Base-by-base conservation (phyloP, 192 early-diverging fungal genomes). In the Coemansia sp. region DNA sequence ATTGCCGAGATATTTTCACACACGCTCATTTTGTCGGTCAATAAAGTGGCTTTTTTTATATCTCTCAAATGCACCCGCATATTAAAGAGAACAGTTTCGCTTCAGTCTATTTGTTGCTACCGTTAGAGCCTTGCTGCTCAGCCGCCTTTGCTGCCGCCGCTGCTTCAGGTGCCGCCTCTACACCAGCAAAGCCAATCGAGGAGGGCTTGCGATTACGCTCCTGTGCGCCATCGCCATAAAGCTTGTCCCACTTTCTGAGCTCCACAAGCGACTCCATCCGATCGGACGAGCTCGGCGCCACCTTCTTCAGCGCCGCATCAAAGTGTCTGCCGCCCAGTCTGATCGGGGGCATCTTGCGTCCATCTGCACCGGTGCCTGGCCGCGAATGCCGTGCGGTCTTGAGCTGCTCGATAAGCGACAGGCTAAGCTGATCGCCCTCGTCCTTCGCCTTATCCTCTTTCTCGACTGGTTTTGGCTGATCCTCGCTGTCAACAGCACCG, bases 231-330 rank as follows among this genome's bases (percentile, higher is more conserved):
- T 95, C 93, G 29, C 95, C 95, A 72, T 91, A 97, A 66, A 84
- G 62, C 48, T 83, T 86, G 79, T 94, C 91, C 94, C 94, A 98
- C 74, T 98, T 95, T 50, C 91, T 75, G 62, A 98, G 81, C 82
- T 94, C 93, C 19, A 90, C 79, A 56, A 98, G 76, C 61, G 92
- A 91, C 60, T 90, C 85, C 92, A 92, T 94, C 66, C 94, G 90
- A 69, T 96, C 95, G 15, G 91, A 92, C 38, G 91, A 86, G 49
- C 90, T 92, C 5, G 95, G 91, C 36, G 94, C 87, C 11, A 94
- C 87, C 72, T 94, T 89, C 62, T 85, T 86, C 34, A 95, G 72
- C 11, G 93, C 95, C n/a, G 84, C 70, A 33, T 92, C 91, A 74
- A 98, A 95, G 76, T 98, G 95, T 35, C 84, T 56, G 29, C 32